Conservation (phyloP, 208 protist genomes). For the Herpetomonas tarakana region DNA sequence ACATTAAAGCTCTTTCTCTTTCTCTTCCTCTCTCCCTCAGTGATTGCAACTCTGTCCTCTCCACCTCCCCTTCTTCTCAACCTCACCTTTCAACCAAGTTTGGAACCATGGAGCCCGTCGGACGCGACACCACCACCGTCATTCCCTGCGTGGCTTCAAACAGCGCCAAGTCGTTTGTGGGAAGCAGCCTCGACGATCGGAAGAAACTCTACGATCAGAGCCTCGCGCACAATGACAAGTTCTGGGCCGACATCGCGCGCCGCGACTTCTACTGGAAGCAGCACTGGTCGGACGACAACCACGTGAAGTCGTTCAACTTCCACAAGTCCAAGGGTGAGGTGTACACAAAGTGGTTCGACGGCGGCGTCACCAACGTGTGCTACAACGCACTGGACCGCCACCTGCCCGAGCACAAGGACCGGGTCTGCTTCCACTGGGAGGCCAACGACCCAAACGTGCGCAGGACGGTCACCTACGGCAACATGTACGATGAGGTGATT, state of each 20-base stretch:
- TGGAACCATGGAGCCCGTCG: background rate
- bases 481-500: constrained; percentile 82
- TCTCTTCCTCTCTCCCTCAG: no score
- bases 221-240: constrained; percentile 48
- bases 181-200: constrained; percentile 32
- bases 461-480: constrained; percentile 75
- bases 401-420: constrained; percentile 52
- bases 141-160: constrained; percentile 11
- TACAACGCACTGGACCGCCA: constrained; percentile 91
- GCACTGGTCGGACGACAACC: constrained; percentile 46
- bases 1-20: no score
- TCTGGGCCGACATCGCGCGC: constrained; percentile 66
- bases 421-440: constrained; percentile 88
- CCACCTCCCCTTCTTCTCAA: background rate
- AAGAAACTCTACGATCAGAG: constrained; percentile 68
- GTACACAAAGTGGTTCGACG: constrained; percentile 81
- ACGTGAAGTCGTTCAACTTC: constrained; percentile 76
- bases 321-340: constrained; percentile 61
- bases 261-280: constrained; percentile 70
- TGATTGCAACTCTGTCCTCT: no score
- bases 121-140: background rate
- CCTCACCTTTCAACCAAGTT: background rate
- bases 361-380: constrained; percentile 66
- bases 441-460: constrained; percentile 69
- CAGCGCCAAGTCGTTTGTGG: constrained; percentile 32